Evolutionary conservation across 2,329 filamentous ascomycete genomes (phyloP).

Genomic region (Colletotrichum sp.): DNA sequence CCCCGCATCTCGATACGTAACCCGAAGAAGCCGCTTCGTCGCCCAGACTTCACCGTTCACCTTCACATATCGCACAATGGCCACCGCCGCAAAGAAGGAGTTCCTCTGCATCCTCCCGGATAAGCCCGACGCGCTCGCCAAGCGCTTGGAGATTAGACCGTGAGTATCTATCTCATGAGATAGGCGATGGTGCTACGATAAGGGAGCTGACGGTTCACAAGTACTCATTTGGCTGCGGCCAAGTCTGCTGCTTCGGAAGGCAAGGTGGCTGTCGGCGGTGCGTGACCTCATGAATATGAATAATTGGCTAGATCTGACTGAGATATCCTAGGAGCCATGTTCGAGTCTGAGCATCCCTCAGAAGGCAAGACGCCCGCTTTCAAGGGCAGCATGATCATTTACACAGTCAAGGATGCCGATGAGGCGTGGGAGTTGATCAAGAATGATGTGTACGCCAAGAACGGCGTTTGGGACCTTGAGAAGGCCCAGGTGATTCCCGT

Average conservation of each 20-base stretch:
- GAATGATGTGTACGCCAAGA: constrained; percentile 24
- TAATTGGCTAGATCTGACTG: background rate
- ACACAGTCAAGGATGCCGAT: constrained; percentile 2
- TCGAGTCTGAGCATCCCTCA: constrained; percentile 1
- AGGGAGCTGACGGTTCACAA: background rate
- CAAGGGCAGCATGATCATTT: constrained; percentile 13
- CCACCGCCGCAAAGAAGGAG: constrained; percentile 10
- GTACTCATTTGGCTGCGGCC: constrained; percentile 8
- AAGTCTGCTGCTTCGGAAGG: constrained; percentile 23
- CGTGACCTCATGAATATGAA: background rate
- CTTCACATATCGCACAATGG: constrained; percentile 4
- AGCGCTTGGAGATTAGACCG: constrained; percentile 8
- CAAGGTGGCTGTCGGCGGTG: constrained; percentile 21
- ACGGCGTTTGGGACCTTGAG: constrained; percentile 26
- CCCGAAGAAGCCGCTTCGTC: background rate
- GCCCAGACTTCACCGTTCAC: background rate
- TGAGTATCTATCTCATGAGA: background rate
- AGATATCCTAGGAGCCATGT: background rate
- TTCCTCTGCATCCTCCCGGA: constrained; percentile 21
- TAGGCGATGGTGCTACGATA: background rate
- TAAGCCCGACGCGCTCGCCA: constrained; percentile 14
- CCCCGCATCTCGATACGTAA: background rate
- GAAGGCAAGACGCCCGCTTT: constrained; percentile 3
- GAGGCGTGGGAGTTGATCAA: constrained; percentile 24
- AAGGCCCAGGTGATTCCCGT: constrained; percentile 27